Percentiles rank a stretch among this genome's conserved stretches.
Conservation (phyloP, 345 rosid genomes). For the Salix exigua region DNA sequence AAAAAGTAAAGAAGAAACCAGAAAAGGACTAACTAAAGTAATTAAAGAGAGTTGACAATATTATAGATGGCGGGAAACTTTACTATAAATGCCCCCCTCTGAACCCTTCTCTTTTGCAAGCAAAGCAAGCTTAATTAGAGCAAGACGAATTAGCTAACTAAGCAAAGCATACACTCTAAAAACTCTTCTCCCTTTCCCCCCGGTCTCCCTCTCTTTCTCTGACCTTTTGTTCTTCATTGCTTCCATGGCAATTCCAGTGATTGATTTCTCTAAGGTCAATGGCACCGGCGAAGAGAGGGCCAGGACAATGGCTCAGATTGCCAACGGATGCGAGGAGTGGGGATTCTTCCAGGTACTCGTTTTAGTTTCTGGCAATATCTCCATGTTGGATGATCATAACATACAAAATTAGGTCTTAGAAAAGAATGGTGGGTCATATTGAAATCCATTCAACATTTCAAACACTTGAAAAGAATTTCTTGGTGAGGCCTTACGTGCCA, state of each 20-base stretch:
- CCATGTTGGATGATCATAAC: background rate
- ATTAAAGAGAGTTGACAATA: constrained; percentile 11
- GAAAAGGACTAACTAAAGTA: background rate
- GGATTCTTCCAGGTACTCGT: constrained; percentile 82
- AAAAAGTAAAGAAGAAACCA: background rate
- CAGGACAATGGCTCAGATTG: constrained; percentile 59
- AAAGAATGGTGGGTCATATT: background rate
- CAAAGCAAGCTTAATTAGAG: background rate
- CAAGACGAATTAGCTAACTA: background rate
- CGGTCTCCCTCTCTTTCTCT: background rate
- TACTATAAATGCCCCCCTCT: constrained; percentile 28
- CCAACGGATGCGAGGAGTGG: constrained; percentile 79
- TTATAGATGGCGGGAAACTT: constrained; percentile 18
- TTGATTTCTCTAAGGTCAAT: constrained; percentile 78
- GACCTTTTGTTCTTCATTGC: background rate
- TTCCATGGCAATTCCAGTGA: constrained; percentile 82
- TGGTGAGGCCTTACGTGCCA: background rate
- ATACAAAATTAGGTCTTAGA: background rate
- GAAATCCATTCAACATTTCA: background rate
- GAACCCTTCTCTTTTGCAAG: background rate
- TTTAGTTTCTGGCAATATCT: background rate
- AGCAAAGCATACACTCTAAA: background rate
- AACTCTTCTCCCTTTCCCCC: background rate
- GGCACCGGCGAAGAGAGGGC: constrained; percentile 54
- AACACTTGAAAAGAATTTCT: background rate